Evolutionary conservation across 163 green algal species (phyloP), one percentile per base, ranked within the genome.

Genomic region (Scenedesmus sp.): DNA sequence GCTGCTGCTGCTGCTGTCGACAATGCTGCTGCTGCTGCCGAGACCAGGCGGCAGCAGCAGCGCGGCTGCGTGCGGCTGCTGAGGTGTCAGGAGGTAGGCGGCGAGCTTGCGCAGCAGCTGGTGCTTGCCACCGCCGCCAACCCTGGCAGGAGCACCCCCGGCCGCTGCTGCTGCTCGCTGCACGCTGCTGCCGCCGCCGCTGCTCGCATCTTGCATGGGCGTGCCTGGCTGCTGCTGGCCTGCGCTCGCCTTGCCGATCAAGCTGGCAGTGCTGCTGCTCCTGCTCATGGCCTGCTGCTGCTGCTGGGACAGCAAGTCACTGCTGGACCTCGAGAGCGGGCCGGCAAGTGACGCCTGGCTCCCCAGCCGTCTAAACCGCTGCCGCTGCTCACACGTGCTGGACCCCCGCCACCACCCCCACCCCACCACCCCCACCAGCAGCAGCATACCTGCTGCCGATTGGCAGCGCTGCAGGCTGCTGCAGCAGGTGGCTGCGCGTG

Each of bases 401-500:
- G 2, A 33, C 33, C 76, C 33, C 26, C 78, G 56, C 26, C 12
- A 40, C 3, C 46, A 59, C 30, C 51, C 20, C 30, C 81, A 76
- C 13, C 53, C 46, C 46, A 53, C 26, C 49, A 76, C 16, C 81
- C 1, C 26, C 42, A 37, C 7, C 35, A 33, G 70, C 86, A 79
- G 86, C 20, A 72, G 9, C 56, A 53, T 7, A 0, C 30, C 1
- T 37, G 44, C 46, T 70, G 56, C 56, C 20, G 44, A 37, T 16
- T 35, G 59, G 6, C 72, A 61, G 43, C 20, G 0, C 26, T 43
- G 33, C 44, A 24, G 53, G 83, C 80, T 79, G 86, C 86, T 91
- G 86, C 33, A 51, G 49, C 22, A 91, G 88, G 88, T 98, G 96
- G 0, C 88, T 87, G 72, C 91, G 51, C 2, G 88, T 59, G 91